Evolutionary conservation across 371 early-diverging fungal species (phyloP).

Genomic region (Apophysomyces elegans): DNA sequence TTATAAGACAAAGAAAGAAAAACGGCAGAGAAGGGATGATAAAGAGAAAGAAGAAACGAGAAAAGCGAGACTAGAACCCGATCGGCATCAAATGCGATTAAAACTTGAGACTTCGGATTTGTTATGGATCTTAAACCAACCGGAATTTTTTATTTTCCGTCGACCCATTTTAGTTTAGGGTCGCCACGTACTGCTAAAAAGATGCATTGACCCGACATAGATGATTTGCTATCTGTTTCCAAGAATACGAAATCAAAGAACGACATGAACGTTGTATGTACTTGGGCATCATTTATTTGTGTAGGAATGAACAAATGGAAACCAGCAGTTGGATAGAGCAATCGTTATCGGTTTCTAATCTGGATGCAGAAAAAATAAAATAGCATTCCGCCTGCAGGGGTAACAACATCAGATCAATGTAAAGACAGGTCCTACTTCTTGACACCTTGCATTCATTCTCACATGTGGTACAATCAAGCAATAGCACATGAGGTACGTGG

Average conservation of each 20-base stretch:
- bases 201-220: neutral
- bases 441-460: no score
- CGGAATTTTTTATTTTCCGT: slow-evolving; percentile 3
- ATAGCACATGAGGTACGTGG: no score
- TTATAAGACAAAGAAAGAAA: neutral
- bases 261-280: no score
- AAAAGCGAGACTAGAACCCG: neutral
- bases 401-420: neutral
- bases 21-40: neutral
- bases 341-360: no score
- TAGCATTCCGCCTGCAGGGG: no score
- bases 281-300: no score
- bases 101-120: slow-evolving; percentile 5
- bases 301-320: no score
- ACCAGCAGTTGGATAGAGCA: no score
- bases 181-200: neutral
- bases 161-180: no score
- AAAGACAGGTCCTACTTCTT: no score
- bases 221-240: neutral
- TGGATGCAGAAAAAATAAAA: no score
- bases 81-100: slow-evolving; percentile 7
- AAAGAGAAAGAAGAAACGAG: neutral
- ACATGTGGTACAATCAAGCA: no score
- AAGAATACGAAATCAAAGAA: neutral
- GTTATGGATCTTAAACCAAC: neutral